Evolutionary conservation across 2,329 filamentous ascomycete species (phyloP).

Genomic region (Fusarium citri): DNA sequence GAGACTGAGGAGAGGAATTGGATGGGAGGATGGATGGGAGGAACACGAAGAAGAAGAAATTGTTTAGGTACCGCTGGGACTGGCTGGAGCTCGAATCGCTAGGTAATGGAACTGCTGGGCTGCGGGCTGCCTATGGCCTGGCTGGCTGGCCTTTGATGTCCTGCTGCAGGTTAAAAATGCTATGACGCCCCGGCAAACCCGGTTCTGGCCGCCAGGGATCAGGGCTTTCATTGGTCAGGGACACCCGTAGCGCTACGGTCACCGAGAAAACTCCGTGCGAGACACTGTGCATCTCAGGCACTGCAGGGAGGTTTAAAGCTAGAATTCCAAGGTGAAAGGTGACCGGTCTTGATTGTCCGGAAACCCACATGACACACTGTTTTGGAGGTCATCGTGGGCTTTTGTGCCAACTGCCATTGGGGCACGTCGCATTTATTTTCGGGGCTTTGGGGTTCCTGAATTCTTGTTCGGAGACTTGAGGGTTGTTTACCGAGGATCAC

Average conservation of each 20-base stretch:
- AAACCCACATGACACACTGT: slow-evolving; percentile 36
- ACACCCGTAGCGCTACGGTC: slow-evolving; percentile 31
- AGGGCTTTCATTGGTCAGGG: slow-evolving; percentile 37
- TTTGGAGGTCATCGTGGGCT: slow-evolving; percentile 36
- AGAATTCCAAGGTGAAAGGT: slow-evolving; percentile 20
- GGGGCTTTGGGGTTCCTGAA: slow-evolving; percentile 24
- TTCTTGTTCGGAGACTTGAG: slow-evolving; percentile 32
- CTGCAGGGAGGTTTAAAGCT: slow-evolving; percentile 23
- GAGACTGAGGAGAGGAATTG: slow-evolving; percentile 38
- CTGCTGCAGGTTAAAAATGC: slow-evolving; percentile 43
- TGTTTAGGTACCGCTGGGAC: slow-evolving; percentile 25
- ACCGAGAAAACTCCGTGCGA: slow-evolving; percentile 37
- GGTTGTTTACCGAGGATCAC: slow-evolving; percentile 41
- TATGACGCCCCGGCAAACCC: slow-evolving; percentile 48
- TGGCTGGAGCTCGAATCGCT: slow-evolving; percentile 38
- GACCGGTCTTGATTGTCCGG: slow-evolving; percentile 36
- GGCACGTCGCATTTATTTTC: slow-evolving; percentile 32
- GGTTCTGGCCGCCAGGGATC: slow-evolving; percentile 43
- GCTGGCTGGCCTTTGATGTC: slow-evolving; percentile 44
- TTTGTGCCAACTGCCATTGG: slow-evolving; percentile 33
- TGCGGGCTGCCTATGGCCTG: not conserved
- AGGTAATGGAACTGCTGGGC: slow-evolving; percentile 14
- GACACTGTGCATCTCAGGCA: slow-evolving; percentile 38
- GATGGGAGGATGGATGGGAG: slow-evolving; percentile 21
- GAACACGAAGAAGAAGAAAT: slow-evolving; percentile 44